A percentile compares a stretch with the other conserved stretches of the same genome.
Conservation (phyloP, 345 rosid genomes). For the Syzygium aromaticum region DNA sequence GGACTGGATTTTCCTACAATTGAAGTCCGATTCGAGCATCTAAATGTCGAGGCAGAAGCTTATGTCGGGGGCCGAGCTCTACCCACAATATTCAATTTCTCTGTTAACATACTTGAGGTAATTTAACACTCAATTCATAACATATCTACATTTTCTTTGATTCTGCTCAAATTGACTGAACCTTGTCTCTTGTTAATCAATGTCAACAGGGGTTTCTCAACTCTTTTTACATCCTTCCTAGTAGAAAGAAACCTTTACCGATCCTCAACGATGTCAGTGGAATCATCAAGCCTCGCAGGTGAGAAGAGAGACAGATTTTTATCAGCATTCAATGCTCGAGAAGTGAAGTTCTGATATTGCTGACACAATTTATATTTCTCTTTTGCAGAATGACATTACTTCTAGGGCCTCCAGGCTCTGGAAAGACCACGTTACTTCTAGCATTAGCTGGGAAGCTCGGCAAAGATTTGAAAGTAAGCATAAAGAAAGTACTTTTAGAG, state of each 20-base stretch:
- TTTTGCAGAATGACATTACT: slow-evolving; percentile 47
- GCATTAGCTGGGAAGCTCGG: slow-evolving; percentile 53
- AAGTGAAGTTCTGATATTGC: not conserved
- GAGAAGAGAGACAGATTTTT: not conserved
- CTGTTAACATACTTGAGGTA: slow-evolving; percentile 47
- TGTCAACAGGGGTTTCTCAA: slow-evolving; percentile 31
- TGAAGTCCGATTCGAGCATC: slow-evolving; percentile 77
- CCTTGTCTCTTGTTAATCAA: not conserved
- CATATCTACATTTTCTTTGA: not conserved
- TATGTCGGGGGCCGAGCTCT: slow-evolving; percentile 52
- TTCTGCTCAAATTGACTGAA: not conserved
- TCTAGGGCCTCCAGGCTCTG: slow-evolving; percentile 53
- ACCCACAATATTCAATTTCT: slow-evolving; percentile 47
- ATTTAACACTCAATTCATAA: not conserved
- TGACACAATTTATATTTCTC: not conserved
- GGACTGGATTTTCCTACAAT: slow-evolving; percentile 81
- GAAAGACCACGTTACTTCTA: slow-evolving; percentile 47
- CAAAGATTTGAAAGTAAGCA: slow-evolving; percentile 40
- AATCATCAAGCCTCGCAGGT: slow-evolving; percentile 50
- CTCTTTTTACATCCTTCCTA: slow-evolving; percentile 34
- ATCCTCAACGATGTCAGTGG: slow-evolving; percentile 42
- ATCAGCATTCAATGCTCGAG: not conserved
- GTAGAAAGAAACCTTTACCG: slow-evolving; percentile 34
- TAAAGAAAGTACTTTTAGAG: not conserved
- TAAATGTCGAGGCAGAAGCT: slow-evolving; percentile 57